Base-by-base conservation (phyloP, 306 rosid species). In the Cucumis hystrix region DNA sequence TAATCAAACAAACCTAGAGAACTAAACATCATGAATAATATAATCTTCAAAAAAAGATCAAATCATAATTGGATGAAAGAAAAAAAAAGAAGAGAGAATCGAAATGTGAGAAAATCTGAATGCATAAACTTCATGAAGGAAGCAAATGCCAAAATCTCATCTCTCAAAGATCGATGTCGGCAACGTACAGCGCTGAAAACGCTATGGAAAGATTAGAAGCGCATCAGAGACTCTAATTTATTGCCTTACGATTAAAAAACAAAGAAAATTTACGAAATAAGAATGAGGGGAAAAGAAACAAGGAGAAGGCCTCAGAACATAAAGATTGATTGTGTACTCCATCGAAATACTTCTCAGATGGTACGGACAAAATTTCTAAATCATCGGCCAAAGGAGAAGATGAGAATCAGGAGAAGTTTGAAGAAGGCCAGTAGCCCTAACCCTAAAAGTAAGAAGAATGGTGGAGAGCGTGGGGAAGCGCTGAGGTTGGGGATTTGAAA, bases 201-300 rank as follows among this genome's bases (percentile, higher is more conserved):
- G 61, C 93, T 87, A 91, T 41, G 0, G 0, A 70, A 78, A 35
- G 4, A 10, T 21, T 65, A 35, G 20, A 64, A 85, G 93, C 83
- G 89, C 85, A 77, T 82, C 93, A 91, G 97, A 86, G 98, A 93
- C 98, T 93, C 97, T 93, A 93, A 91, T 76, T 91, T 91, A 87
- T 93, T 91, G 97, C 98, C 98, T 85, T 75, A 15, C 23, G 40
- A 61, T 17, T 10, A 0, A 55, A 57, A 41, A 20, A 1, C 0
- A 43, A 45, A 45, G 0, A 1, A 7, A 23, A 70, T 21, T 1
- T 0, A n/a, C 10, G 20, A 9, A 0, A 2, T 8, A 17, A 64
- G 9, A 63, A 35, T 35, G 70, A 7, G 35, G 3, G 3, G 2
- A 8, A 66, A 15, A 16, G 15, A 64, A 64, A n/a, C 54, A 20